A percentile compares a stretch with the other conserved stretches of the same genome.
Conservation (phyloP, 176 grass and related monocot species). For the Elymus sibiricus region DNA sequence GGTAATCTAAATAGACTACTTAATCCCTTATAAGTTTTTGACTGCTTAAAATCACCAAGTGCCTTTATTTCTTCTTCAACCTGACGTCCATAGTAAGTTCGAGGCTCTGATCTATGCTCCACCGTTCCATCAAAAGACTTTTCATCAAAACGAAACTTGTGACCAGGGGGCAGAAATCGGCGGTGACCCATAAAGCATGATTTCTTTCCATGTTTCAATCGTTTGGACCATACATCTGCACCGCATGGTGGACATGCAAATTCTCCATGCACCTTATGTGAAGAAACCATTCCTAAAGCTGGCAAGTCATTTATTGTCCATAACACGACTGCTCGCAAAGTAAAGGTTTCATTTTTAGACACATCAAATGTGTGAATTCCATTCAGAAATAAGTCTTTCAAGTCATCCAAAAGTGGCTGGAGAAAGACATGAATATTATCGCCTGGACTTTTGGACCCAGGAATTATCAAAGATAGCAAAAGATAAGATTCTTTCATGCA, state of each 20-base stretch:
- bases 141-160: not conserved
- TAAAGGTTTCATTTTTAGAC: not conserved
- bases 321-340: not conserved
- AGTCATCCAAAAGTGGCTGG: not conserved
- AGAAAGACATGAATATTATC: not conserved
- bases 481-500: not conserved
- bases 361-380: not conserved
- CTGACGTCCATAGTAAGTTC: not conserved
- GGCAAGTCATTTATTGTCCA: slow-evolving; percentile 4
- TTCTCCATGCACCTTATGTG: not conserved
- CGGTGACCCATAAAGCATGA: slow-evolving; percentile 3
- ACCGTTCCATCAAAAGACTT: not conserved
- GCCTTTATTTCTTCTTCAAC: not conserved
- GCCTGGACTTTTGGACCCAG: not conserved
- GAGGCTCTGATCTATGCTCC: not conserved
- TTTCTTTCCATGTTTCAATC: not conserved
- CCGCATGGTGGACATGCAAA: not conserved
- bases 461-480: not conserved
- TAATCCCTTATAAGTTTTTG: not conserved
- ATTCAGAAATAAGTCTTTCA: not conserved
- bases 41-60: not conserved
- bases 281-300: slow-evolving; percentile 8
- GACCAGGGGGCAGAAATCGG: not conserved
- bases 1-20: not conserved
- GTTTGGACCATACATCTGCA: not conserved